Evolutionary conservation across 2,329 filamentous ascomycete genomes (phyloP).

Genomic region (Sclerotinia sclerotiorum): DNA sequence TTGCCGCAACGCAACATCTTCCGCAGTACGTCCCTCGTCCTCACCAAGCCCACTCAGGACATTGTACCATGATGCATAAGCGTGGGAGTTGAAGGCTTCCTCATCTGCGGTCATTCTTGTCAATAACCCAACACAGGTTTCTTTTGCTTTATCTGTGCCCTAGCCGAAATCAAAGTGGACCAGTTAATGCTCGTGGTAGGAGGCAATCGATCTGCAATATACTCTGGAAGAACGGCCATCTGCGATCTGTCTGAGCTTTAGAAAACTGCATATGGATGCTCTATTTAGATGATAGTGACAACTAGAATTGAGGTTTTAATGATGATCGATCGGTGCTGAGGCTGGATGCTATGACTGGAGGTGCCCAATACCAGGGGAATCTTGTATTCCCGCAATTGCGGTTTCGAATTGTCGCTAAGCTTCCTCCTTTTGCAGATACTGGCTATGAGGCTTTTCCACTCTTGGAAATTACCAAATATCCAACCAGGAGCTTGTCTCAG

Average conservation of each 20-base stretch:
- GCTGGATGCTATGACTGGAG: background rate
- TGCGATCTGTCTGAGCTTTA: background rate
- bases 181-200: slow-evolving; percentile 5
- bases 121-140: slow-evolving; percentile 2
- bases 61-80: slow-evolving; percentile 5
- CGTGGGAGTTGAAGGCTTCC: background rate
- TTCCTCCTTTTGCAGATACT: background rate
- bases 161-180: slow-evolving; percentile 1
- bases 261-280: background rate
- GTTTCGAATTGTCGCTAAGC: background rate
- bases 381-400: background rate
- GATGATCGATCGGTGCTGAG: background rate
- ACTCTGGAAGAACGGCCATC: slow-evolving; percentile 12
- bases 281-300: slow-evolving; percentile 2
- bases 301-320: background rate
- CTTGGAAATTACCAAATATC: background rate
- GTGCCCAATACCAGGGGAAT: background rate
- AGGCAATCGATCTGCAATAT: background rate
- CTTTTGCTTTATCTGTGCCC: background rate
- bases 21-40: background rate
- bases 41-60: background rate
- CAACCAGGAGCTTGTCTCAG: background rate
- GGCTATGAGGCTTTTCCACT: background rate
- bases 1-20: slow-evolving; percentile 10
- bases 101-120: background rate